A percentile compares a stretch with the other conserved stretches of the same genome.
Evolutionary conservation across 495 filamentous ascomycete genomes (phyloP).

Genomic region (Annulohypoxylon bovei): DNA sequence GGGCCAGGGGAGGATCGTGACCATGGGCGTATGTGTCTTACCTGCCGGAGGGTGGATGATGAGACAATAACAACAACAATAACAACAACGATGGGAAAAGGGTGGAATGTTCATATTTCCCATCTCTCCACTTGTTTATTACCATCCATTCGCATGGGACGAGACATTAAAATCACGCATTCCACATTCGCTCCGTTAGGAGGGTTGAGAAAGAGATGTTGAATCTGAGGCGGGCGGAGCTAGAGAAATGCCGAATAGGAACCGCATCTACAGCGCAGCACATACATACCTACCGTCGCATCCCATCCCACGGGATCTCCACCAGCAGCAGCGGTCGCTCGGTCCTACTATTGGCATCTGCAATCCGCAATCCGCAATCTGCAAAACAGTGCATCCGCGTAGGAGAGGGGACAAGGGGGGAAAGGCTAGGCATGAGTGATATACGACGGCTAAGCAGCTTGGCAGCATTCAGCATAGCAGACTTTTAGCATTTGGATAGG

Average conservation of each 20-base stretch:
- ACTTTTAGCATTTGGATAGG: not conserved
- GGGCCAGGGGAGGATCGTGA: not conserved
- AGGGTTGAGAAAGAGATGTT: not conserved
- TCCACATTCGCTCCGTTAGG: conserved; percentile 7
- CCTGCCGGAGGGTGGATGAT: not conserved
- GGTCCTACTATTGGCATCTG: not conserved
- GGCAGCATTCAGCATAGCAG: not conserved
- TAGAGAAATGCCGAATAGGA: not conserved
- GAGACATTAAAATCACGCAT: conserved; percentile 9
- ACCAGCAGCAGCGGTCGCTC: not conserved
- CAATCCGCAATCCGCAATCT: not conserved
- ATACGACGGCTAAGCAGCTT: not conserved
- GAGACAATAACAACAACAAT: not conserved
- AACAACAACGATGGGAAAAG: not conserved
- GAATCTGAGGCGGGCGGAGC: not conserved
- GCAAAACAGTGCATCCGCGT: not conserved
- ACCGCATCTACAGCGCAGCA: no score
- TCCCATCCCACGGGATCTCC: conserved; percentile 3
- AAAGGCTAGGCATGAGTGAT: not conserved
- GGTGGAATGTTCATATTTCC: not conserved
- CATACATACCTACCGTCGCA: not conserved
- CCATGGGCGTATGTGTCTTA: not conserved
- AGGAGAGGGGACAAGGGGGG: not conserved
- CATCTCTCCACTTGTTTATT: not conserved
- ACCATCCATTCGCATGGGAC: not conserved